phyloP scores from a whole-genome alignment of 2,329 filamentous ascomycete species.

The Ophioceras dolichostomum region DNA sequence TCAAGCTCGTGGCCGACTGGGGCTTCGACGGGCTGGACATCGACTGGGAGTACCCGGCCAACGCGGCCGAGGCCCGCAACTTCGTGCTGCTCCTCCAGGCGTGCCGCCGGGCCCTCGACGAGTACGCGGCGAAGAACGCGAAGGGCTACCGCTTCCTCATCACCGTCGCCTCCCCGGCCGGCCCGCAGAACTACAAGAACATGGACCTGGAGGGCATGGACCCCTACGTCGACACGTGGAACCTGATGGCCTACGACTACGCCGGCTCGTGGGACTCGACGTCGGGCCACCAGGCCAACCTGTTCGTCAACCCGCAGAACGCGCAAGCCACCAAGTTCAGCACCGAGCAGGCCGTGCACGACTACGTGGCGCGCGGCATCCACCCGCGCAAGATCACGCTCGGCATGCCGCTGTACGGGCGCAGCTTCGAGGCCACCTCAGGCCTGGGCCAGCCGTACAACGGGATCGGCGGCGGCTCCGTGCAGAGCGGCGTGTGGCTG shows the following conservation, averaged over 20 bases:
- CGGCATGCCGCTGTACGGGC: conserved; percentile 69
- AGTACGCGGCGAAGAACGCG: conserved; percentile 14
- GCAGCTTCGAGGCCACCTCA: conserved; percentile 56
- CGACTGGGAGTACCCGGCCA: conserved; percentile 42
- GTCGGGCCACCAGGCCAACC: conserved; percentile 56
- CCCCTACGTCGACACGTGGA: conserved; percentile 37
- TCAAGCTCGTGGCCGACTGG: conserved; percentile 57
- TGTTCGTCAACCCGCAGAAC: conserved; percentile 41
- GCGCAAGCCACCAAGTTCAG: conserved; percentile 53
- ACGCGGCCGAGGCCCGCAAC: conserved; percentile 23
- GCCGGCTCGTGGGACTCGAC: conserved; percentile 51
- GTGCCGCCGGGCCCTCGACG: conserved; percentile 23
- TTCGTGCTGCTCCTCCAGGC: conserved; percentile 29
- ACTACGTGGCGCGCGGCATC: conserved; percentile 50
- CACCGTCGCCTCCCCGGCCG: conserved; percentile 24
- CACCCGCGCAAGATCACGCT: conserved; percentile 54
- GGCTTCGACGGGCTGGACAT: conserved; percentile 45
- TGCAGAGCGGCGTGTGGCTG: conserved; percentile 55
- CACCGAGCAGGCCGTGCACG: conserved; percentile 51
- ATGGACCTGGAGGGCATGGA: conserved; percentile 35
- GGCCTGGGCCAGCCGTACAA: conserved; percentile 53
- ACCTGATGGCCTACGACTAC: conserved; percentile 58
- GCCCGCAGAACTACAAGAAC: conserved; percentile 27
- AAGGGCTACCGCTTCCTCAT: conserved; percentile 18
- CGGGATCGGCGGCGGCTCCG: conserved; percentile 47